These are phyloP conservation scores for Aspergillus persii DNA, from an alignment of 2,329 filamentous ascomycete genomes.

Conservation along the genomic window DNA sequence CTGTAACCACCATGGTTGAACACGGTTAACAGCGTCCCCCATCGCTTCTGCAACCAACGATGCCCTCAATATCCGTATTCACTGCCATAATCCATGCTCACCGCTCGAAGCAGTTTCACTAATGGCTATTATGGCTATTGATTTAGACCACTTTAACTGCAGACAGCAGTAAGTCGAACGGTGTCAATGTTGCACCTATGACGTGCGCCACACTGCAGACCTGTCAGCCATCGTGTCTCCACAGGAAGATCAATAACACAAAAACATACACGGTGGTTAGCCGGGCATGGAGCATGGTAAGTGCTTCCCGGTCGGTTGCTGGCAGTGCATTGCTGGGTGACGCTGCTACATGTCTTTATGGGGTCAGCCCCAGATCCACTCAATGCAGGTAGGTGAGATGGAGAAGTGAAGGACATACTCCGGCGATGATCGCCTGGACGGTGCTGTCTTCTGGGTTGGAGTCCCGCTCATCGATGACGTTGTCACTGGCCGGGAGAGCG, in stretches of 20 bases:
- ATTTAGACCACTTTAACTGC: not conserved
- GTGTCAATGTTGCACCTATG: not conserved
- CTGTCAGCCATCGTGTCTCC: not conserved
- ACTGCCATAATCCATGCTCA: no score
- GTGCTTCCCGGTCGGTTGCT: not conserved
- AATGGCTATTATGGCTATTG: no score
- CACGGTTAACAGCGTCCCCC: no score
- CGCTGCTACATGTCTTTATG: not conserved
- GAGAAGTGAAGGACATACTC: not conserved
- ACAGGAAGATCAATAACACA: no score
- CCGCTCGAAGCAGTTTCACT: no score
- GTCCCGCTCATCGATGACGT: not conserved
- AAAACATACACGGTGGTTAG: not conserved
- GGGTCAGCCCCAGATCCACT: not conserved
- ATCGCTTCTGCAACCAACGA: no score
- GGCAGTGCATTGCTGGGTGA: not conserved
- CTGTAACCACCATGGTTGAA: no score
- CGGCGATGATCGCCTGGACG: not conserved
- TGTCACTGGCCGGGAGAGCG: not conserved
- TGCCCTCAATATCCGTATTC: no score
- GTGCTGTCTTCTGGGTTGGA: not conserved
- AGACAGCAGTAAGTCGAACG: not conserved
- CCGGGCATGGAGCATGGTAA: not conserved
- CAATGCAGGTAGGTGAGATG: not conserved
- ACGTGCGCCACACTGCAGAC: not conserved